Evolutionary conservation across 2,329 filamentous ascomycete genomes (phyloP).

Genomic region (Nothomitra cinnamomea): DNA sequence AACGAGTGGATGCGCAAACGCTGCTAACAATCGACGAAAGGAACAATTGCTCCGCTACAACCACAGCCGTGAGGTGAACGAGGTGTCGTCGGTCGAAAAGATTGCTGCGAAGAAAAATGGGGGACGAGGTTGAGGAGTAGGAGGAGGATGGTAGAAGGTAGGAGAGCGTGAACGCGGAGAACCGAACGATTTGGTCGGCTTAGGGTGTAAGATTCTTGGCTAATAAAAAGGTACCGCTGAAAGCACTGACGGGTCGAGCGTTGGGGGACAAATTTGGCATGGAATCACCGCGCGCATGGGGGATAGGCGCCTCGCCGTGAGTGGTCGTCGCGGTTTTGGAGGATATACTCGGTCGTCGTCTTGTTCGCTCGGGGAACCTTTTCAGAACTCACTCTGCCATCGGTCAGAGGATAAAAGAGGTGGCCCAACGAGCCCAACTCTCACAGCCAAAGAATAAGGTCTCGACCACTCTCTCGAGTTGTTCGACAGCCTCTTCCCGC

Average conservation of each 20-base stretch:
- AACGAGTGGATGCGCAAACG: conserved; percentile 2
- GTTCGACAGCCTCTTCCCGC: too few relatives aligned
- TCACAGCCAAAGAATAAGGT: too few relatives aligned
- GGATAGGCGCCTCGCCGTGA: not conserved
- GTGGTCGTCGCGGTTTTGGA: not conserved
- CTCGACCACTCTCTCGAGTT: too few relatives aligned
- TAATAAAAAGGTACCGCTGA: conserved; percentile 2
- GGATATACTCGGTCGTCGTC: not conserved
- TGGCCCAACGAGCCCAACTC: too few relatives aligned
- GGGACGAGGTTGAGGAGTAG: not conserved
- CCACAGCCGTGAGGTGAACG: conserved; percentile 2
- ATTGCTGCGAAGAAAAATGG: not conserved
- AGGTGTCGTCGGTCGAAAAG: conserved; percentile 1
- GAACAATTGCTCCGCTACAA: conserved; percentile 1
- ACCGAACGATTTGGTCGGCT: not conserved
- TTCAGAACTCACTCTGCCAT: not conserved
- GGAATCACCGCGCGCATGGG: conserved; percentile 1
- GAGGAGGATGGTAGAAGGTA: not conserved
- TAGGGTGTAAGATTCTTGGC: not conserved
- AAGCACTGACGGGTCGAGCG: not conserved
- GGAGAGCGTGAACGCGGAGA: not conserved
- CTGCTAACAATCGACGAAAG: not conserved
- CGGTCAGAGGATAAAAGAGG: not conserved
- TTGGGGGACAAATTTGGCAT: conserved; percentile 3
- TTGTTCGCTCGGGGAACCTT: not conserved